Base-by-base conservation (phyloP, 352 stramenopile species). In the Globisporangium polare region DNA sequence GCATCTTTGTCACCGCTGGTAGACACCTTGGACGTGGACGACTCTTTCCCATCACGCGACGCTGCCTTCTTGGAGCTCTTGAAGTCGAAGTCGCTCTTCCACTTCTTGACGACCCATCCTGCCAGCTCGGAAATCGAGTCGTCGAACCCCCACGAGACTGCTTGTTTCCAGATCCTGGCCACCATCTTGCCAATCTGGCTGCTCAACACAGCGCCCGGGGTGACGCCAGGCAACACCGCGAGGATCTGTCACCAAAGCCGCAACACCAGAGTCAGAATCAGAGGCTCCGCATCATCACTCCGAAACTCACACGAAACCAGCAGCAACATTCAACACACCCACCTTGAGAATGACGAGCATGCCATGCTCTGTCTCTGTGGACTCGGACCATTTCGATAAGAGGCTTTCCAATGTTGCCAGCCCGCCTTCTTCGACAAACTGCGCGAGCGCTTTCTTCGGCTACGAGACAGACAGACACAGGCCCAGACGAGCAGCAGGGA, bases 261-360 rank as follows among this genome's bases (percentile, higher is more conserved):
- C 18, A 47, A 37, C 46, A 64, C 33, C 17, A 49, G 42, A 12
- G 31, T 37, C 5, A 37, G 31, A 8, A 37, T 37, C 31, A 12
- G 9, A 37, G 8, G 31, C 9, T 37, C 9, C 5, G 31, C 31
- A 37, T 37, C 31, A 37, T 37, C 31, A 10, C 31, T 37, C 31
- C 31, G 1, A 37, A 37, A 7, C 31, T 37, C 31, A 37, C 31
- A 37, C 8, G 1, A 2, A 65, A 37, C 12, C 5, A 63, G 13
- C 22, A 31, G 29, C 15, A 54, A 37, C 15, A 8, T 43, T 31
- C n/a, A 51, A n/a, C 13, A 29, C 27, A 57, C 60, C 9, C 49
- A 89, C 83, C 73, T 92, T 92, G 2, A 92, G 53, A 18, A 89
- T 66, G 1, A 86, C 70, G 13, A 90, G 60, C 27, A 92, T 66